These are phyloP conservation scores for Vitis riparia DNA, from an alignment of 164 flowering plant species.

Conservation along the genomic window DNA sequence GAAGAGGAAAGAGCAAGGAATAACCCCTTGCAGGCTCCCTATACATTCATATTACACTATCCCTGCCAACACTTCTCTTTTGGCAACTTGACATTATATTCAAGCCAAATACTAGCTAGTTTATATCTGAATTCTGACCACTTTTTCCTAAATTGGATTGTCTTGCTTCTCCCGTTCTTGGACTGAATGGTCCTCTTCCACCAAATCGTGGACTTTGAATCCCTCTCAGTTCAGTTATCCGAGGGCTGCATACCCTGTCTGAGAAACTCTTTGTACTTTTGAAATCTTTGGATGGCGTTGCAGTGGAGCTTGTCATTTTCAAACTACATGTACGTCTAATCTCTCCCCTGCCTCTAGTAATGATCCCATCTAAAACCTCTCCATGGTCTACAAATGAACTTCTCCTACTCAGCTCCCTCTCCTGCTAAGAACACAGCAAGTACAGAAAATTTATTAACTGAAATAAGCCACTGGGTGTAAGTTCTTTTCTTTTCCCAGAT, in stretches of 20 bases:
- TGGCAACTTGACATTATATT: neutral
- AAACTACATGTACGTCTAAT: conserved; percentile 30
- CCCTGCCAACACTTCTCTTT: neutral
- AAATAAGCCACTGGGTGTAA: neutral
- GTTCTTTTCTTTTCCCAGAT: too few species aligned
- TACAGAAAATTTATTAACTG: neutral
- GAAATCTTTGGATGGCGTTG: conserved; percentile 17
- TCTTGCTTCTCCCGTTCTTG: conserved; percentile 24
- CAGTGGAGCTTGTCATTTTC: conserved; percentile 21
- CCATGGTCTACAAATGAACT: conserved; percentile 37
- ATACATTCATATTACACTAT: neutral
- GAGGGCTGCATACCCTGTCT: conserved; percentile 30
- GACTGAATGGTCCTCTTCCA: conserved; percentile 34
- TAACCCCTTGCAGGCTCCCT: neutral
- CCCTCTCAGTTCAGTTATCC: conserved; percentile 30
- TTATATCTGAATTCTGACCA: conserved; percentile 9
- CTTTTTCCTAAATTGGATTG: conserved; percentile 32
- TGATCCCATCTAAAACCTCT: conserved; percentile 39
- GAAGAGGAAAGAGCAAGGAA: neutral
- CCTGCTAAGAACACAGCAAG: conserved; percentile 15
- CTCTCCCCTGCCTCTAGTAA: conserved; percentile 47
- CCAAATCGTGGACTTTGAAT: conserved; percentile 24
- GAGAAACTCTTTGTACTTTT: conserved; percentile 20
- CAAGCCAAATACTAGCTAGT: neutral
- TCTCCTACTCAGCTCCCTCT: conserved; percentile 18